These are phyloP conservation scores for Russula brevipes DNA, from an alignment of 768 basidiomycete genomes.

Conservation along the genomic window DNA sequence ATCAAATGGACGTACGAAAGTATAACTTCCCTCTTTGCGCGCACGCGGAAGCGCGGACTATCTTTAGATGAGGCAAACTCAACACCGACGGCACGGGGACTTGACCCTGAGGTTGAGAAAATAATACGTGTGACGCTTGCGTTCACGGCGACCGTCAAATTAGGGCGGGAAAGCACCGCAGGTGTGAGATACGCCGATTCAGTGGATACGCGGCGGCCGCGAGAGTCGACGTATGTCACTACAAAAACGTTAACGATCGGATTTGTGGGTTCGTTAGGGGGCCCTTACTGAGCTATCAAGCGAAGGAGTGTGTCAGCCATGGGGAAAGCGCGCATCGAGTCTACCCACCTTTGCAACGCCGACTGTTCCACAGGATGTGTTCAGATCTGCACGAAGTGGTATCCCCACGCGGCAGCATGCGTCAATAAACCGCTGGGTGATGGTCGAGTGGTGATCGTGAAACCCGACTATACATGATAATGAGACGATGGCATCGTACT, in stretches of 20 bases:
- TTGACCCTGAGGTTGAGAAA: slow-evolving; percentile 36
- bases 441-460: slow-evolving; percentile 42
- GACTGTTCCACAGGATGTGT: slow-evolving; percentile 48
- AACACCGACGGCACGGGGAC: slow-evolving; percentile 52
- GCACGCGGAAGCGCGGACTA: slow-evolving; percentile 42
- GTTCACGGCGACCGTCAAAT: slow-evolving; percentile 55
- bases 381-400: slow-evolving; percentile 51
- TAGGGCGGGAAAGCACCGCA: slow-evolving; percentile 57
- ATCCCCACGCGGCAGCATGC: slow-evolving; percentile 49
- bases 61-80: slow-evolving; percentile 43
- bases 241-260: slow-evolving; percentile 16
- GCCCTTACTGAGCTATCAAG: slow-evolving; percentile 31
- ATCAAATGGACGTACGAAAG: slow-evolving; percentile 43
- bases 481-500: background rate
- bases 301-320: too few species aligned
- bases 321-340: background rate
- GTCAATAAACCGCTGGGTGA: slow-evolving; percentile 49
- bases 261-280: background rate
- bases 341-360: slow-evolving; percentile 55
- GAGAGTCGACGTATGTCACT: slow-evolving; percentile 65
- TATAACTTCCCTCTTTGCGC: slow-evolving; percentile 55
- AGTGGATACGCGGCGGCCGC: slow-evolving; percentile 51
- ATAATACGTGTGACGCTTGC: slow-evolving; percentile 55
- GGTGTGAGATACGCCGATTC: slow-evolving; percentile 64
- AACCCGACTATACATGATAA: slow-evolving; percentile 43